Evolutionary conservation across 78 protist genomes (phyloP), one percentile per base, ranked within the genome.

Genomic region (Monosiga brevicollis): DNA sequence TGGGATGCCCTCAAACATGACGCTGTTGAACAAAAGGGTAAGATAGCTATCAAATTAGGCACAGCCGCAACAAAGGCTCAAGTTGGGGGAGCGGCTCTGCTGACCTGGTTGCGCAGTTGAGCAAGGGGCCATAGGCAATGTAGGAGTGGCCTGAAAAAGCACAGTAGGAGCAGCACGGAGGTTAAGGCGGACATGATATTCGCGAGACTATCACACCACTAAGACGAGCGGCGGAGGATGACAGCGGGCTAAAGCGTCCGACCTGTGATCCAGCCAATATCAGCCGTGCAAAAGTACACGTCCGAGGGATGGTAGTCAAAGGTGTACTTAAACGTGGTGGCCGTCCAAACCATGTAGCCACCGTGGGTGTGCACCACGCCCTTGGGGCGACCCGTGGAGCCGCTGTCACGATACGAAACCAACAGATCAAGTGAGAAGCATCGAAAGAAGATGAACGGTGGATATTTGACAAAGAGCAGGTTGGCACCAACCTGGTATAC

Each of bases 141-240:
- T 97, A 97, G 34, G 94, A 75, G 90, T 97, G 99, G 35, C 99
- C 99, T 9, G 99, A 95, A 80, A 96, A n/a, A n/a, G n/a, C n/a
- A n/a, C n/a, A n/a, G 92, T 97, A 97, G 95, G 43, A 92, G 2
- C 26, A 2, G 37, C n/a, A 39, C 38, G 23, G 43, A n/a, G n/a
- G n/a, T n/a, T n/a, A n/a, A n/a, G n/a, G n/a, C n/a, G n/a, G n/a
- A n/a, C n/a, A n/a, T n/a, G n/a, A n/a, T n/a, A n/a, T n/a, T n/a
- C n/a, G n/a, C n/a, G n/a, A n/a, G n/a, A n/a, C n/a, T n/a, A n/a
- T n/a, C n/a, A n/a, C n/a, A n/a, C n/a, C n/a, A n/a, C n/a, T n/a
- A n/a, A n/a, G n/a, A n/a, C n/a, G n/a, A n/a, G n/a, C n/a, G n/a
- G n/a, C n/a, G n/a, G n/a, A n/a, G n/a, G n/a, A n/a, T n/a, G n/a